Base-by-base conservation (phyloP, 306 rosid species). In the Prunus mume region DNA sequence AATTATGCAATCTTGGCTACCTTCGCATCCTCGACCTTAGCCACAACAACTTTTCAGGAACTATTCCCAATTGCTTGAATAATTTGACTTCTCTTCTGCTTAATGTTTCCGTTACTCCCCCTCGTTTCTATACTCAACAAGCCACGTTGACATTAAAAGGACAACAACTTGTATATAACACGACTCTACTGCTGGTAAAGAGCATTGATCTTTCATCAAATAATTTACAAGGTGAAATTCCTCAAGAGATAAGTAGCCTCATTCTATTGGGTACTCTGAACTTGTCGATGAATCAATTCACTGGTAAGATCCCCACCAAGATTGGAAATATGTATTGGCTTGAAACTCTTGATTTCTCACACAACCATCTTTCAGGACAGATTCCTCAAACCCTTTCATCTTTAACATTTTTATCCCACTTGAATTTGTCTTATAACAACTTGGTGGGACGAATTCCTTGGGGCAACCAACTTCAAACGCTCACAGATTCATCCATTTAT, bases 371-470 rank as follows among this genome's bases (percentile, higher is more conserved):
- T 2, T 68, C 22, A 8, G 57, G 72, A 4, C 14, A 7, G 0
- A 68, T 68, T 24, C 72, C 55, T 5, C 57, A 52, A 52, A 52
- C 2, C 8, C 14, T 52, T 3, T 52, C 57, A 14, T 50, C 22
- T 17, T 12, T 70, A 22, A 49, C 17, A 8, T 34, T 20, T 11
- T 49, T 77, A 71, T 47, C 54, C 25, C 51, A 69, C 34, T 46
- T 77, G 68, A 60, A 77, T 60, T 58, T 77, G 70, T 77, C 81
- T 12, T 47, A 46, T 70, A 77, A 69, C 18, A 9, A 30, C 20
- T 74, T 77, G 27, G 14, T 38, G 20, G 69, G 81, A 34, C 1
- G 24, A 56, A 76, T 76, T 43, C 75, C 75, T 56, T 32, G 2
- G 19, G 24, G 68, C 47, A 15, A 7, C 25, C 75, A 5, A 27